These are phyloP conservation scores for Mycena latifolia DNA, from an alignment of 768 basidiomycete genomes.

Conservation along the genomic window DNA sequence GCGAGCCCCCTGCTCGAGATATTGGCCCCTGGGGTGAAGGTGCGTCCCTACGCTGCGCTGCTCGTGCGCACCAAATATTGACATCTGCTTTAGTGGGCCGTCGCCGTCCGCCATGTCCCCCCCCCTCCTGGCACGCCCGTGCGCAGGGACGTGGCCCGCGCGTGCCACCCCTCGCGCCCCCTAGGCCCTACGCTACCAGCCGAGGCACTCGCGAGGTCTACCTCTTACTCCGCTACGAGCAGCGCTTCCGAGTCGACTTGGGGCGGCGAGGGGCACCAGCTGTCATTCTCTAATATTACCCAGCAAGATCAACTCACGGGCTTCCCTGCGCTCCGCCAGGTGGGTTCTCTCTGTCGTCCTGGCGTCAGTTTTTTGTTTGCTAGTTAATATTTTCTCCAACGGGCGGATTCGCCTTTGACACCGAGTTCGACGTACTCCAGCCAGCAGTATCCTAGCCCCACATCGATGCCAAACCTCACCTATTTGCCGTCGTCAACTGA, in stretches of 20 bases:
- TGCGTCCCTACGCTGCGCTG: too few species aligned
- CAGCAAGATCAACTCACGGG: slow-evolving; percentile 34
- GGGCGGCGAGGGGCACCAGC: slow-evolving; percentile 26
- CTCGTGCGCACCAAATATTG: too few species aligned
- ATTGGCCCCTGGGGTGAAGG: too few species aligned
- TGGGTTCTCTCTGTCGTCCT: neutral
- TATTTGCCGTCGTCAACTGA: slow-evolving; percentile 74
- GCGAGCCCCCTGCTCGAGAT: too few species aligned
- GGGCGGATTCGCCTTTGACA: slow-evolving; percentile 21
- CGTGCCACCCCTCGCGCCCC: too few species aligned
- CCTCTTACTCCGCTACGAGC: slow-evolving; percentile 1
- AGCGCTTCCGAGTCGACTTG: slow-evolving; percentile 18
- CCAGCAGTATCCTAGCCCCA: slow-evolving; percentile 47
- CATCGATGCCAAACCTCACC: slow-evolving; percentile 68
- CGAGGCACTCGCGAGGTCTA: slow-evolving; percentile 38
- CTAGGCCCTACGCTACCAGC: slow-evolving; percentile 58
- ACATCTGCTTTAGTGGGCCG: too few species aligned
- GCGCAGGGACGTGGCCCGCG: too few species aligned
- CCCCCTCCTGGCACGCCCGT: too few species aligned
- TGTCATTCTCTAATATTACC: slow-evolving; percentile 30
- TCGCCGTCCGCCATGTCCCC: too few species aligned
- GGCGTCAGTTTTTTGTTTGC: too few species aligned
- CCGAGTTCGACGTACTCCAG: slow-evolving; percentile 28
- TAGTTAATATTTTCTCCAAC: neutral
- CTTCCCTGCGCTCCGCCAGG: slow-evolving; percentile 28